Base-by-base conservation (phyloP, 306 rosid species). In the Hippophae tibetana region DNA sequence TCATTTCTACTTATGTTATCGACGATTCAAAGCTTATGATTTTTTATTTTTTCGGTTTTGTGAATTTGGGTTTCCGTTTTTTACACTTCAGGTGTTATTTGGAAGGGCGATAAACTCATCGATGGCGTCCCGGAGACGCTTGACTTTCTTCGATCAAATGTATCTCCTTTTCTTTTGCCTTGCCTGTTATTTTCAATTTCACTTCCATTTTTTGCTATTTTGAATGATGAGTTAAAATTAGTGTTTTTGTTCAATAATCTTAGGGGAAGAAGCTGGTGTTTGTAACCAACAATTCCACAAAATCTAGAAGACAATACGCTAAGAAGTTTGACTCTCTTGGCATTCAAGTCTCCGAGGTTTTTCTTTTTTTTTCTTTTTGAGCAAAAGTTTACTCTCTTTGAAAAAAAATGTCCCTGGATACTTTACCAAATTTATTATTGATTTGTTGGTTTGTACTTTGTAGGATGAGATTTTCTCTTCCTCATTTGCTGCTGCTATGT, bases 401-500 rank as follows among this genome's bases (percentile, higher is more conserved):
- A 31, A 31, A 31, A 31, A 31, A 31, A 31, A 2, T 1, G 38
- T 31, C 5, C 4, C 4, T 31, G 38, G 38, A 4, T 31, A 31
- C 1, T 2, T 31, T 31, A 18, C 23, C 23, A 4, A 31, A 31
- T 31, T 31, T 31, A 31, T 31, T 31, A 31, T 31, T 31, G 38
- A 31, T 31, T 31, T 31, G 38, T 31, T 31, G 38, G 38, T 31
- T 31, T 31, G 38, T 2, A 31, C 38, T 31, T 56, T 64, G 44
- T 62, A 87, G 98, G 95, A 85, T 50, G 98, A 92, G 79, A 81
- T 92, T 57, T 85, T 92, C 81, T 83, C 93, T 58, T 92, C 98
- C 14, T 92, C 98, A 26, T 92, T 83, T 69, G 96, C 98, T 6
- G 95, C 98, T 55, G 98, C 98, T 53, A 83, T 82, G 96, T 92